phyloP scores from a whole-genome alignment of 768 basidiomycete species.

The Phanerochaete sordida region DNA sequence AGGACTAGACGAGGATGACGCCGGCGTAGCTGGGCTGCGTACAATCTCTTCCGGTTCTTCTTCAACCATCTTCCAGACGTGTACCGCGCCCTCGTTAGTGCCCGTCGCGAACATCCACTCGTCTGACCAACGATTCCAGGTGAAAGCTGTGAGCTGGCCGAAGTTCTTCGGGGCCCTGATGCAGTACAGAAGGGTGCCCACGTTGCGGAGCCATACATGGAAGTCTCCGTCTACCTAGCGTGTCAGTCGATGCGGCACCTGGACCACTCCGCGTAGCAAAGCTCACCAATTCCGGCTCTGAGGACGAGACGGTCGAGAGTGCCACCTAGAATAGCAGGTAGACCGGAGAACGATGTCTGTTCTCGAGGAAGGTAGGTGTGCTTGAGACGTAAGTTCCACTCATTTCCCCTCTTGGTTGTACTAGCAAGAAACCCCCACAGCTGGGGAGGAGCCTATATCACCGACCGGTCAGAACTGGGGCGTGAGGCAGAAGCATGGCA shows the following conservation, averaged over 20 bases:
- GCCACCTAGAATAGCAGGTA: slow-evolving; percentile 4
- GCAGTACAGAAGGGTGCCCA: background rate
- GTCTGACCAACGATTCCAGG: slow-evolving; percentile 4
- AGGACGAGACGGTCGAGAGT: slow-evolving; percentile 1
- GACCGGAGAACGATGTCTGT: background rate
- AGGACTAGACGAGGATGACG: background rate
- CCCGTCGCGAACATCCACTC: slow-evolving; percentile 9
- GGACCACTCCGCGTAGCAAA: no score
- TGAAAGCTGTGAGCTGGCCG: slow-evolving; percentile 1
- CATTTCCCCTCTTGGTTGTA: no score
- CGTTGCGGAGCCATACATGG: slow-evolving; percentile 2
- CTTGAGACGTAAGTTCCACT: background rate
- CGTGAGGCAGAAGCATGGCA: background rate
- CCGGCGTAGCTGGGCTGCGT: background rate
- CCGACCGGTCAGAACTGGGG: no score
- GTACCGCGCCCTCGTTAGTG: slow-evolving; percentile 1
- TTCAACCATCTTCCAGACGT: background rate
- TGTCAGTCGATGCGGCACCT: no score
- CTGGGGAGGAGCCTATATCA: slow-evolving; percentile 1
- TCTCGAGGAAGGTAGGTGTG: slow-evolving; percentile 7
- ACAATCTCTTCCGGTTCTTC: background rate
- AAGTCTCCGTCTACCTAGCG: slow-evolving; percentile 4
- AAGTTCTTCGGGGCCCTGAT: background rate
- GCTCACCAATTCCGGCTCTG: background rate
- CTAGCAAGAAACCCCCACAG: background rate